Conservation (phyloP, 2,329 filamentous ascomycete species). For the Epichloe festucae region DNA sequence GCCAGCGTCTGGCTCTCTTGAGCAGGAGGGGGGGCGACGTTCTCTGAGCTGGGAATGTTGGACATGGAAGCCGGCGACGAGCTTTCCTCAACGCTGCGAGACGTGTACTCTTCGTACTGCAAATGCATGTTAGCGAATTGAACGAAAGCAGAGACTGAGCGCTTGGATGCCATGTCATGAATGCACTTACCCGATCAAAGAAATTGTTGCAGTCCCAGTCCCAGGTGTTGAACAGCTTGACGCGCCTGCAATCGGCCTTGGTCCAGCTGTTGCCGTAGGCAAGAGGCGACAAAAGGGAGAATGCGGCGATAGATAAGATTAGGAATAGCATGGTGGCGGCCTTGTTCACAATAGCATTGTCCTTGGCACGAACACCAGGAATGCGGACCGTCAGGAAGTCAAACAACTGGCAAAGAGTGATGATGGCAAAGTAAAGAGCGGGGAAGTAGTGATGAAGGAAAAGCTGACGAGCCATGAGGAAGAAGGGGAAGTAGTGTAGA, state of each 20-base stretch:
- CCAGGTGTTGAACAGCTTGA: slow-evolving; percentile 83
- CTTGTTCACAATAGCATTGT: slow-evolving; percentile 58
- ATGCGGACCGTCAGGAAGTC: slow-evolving; percentile 74
- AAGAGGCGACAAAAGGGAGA: slow-evolving; percentile 75
- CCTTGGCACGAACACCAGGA: slow-evolving; percentile 50
- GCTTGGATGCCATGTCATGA: neutral
- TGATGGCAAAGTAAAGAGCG: slow-evolving; percentile 86
- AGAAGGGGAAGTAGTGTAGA: slow-evolving; percentile 98
- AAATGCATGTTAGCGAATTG: slow-evolving; percentile 7
- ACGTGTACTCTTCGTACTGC: slow-evolving; percentile 7
- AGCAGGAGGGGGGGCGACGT: slow-evolving; percentile 5
- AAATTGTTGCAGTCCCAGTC: slow-evolving; percentile 99
- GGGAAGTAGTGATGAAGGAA: slow-evolving; percentile 99
- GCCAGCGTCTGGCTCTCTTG: neutral
- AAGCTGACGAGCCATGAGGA: slow-evolving; percentile 91
- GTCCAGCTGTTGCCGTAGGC: slow-evolving; percentile 95
- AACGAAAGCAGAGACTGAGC: neutral
- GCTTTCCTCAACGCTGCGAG: slow-evolving; percentile 8
- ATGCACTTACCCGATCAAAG: slow-evolving; percentile 61
- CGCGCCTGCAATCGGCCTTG: slow-evolving; percentile 67
- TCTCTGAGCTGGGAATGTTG: slow-evolving; percentile 14
- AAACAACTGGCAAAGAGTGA: slow-evolving; percentile 77
- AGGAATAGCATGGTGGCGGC: slow-evolving; percentile 63
- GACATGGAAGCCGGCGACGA: slow-evolving; percentile 18
- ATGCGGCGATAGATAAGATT: slow-evolving; percentile 59